These are phyloP conservation scores for Zychaea mexicana DNA, from an alignment of 371 early-diverging fungal species.

Conservation along the genomic window DNA sequence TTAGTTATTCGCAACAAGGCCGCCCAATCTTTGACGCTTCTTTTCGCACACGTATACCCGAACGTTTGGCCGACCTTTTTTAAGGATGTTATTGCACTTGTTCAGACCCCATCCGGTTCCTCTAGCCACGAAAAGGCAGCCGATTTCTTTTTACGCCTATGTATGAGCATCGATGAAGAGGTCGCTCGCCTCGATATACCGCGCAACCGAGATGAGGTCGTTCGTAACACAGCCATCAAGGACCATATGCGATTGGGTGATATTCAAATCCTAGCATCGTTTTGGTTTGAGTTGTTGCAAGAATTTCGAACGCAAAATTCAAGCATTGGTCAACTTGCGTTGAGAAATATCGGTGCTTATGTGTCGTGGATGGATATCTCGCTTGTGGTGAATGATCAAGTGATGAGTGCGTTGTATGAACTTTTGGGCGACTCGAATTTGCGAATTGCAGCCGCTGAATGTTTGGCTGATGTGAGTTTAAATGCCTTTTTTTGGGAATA, in stretches of 20 bases:
- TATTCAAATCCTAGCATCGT: conserved; percentile 71
- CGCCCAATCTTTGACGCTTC: conserved; percentile 80
- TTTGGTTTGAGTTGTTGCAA: conserved; percentile 75
- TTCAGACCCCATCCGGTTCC: conserved; percentile 46
- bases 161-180: conserved; percentile 88
- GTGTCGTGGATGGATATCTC: conserved; percentile 94
- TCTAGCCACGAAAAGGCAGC: conserved; percentile 61
- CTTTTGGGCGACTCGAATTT: conserved; percentile 62
- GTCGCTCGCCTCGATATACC: conserved; percentile 79
- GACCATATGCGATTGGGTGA: conserved; percentile 91
- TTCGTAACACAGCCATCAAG: conserved; percentile 83
- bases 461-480: conserved; percentile 66
- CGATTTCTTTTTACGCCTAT: conserved; percentile 83
- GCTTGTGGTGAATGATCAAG: conserved; percentile 83
- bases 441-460: conserved; percentile 78
- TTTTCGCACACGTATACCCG: conserved; percentile 85
- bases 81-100: conserved; percentile 76
- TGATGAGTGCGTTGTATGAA: conserved; percentile 77
- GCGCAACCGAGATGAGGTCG: conserved; percentile 71
- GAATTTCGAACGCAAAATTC: conserved; percentile 56
- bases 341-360: conserved; percentile 70
- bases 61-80: conserved; percentile 87
- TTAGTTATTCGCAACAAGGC: conserved; percentile 86
- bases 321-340: conserved; percentile 62
- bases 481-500: background rate